Evolutionary conservation across 202 grass and related monocot genomes (phyloP).

Genomic region (Panicum virgatum): DNA sequence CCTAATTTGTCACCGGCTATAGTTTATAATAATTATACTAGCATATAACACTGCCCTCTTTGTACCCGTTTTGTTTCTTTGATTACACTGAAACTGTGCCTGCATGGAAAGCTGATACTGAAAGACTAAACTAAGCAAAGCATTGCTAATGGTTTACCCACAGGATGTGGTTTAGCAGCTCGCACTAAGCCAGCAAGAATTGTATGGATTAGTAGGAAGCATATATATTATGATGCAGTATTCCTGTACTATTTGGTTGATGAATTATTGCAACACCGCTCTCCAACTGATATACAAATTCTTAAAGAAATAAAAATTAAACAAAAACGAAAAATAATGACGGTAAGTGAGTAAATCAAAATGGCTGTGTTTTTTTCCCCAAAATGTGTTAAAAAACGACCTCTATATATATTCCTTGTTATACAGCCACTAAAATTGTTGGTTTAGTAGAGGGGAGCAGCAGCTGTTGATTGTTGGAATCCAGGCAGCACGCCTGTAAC

Average conservation of each 20-base stretch:
- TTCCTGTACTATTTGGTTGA: not conserved
- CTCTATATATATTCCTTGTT: not conserved
- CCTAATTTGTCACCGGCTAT: not conserved
- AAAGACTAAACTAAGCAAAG: not conserved
- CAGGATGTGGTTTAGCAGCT: not conserved
- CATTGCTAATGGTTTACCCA: not conserved
- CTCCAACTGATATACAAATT: not conserved
- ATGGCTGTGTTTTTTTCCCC: not conserved
- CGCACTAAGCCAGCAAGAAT: slow-evolving; percentile 33
- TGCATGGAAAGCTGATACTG: not conserved
- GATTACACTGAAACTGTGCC: not conserved
- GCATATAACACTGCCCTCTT: not conserved
- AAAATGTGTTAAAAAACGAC: too few species aligned
- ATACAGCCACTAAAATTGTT: not conserved
- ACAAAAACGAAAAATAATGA: not conserved
- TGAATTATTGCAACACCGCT: not conserved
- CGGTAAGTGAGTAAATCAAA: not conserved
- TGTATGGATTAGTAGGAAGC: slow-evolving; percentile 37
- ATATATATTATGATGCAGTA: not conserved
- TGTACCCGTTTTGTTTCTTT: not conserved
- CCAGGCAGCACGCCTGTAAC: slow-evolving; percentile 37
- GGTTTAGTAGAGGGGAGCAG: slow-evolving; percentile 26
- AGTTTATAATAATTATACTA: not conserved
- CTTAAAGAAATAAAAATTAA: not conserved
- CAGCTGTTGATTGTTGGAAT: slow-evolving; percentile 19